Evolutionary conservation across 2,329 filamentous ascomycete genomes (phyloP), one percentile per base, ranked within the genome.

Genomic region (Microcyclospora pomicola): DNA sequence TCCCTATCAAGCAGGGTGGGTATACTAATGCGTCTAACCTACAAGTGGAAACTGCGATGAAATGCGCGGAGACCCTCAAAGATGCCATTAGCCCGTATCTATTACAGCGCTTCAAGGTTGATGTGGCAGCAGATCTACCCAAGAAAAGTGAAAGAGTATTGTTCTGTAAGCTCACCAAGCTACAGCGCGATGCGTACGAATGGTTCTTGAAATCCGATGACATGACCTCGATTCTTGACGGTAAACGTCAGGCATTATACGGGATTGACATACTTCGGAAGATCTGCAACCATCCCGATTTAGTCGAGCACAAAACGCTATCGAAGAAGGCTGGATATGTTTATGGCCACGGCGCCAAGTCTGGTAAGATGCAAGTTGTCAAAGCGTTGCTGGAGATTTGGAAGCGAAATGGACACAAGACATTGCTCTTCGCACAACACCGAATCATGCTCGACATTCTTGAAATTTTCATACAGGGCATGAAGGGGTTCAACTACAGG

Each of bases 121-220:
- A 98, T 58, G 91, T 98, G 11, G 88, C 91, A 4, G 76, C 87
- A 6, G 88, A 96, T 58, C 66, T 98, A 10, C 91, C 91, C 0
- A 84, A 93, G 59, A 98, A 98, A 68, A 93, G 79, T 36, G 91
- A 98, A 56, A 84, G 93, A 49, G 91, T 98, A 0, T 67, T 98
- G 2, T 96, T 98, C 59, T 96, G 91, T 64, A 93, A 92, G 56
- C 66, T 98, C 43, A 93, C 87, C 0, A 72, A 72, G 37, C 64
- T 78, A 11, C 91, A 98, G 56, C 73, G 82, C 35, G 71, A 80
- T 27, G 79, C 80, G 1, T 98, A 98, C 49, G 74, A 86, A 54
- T 67, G 71, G 5, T 96, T 94, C 49, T 66, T 96, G 2, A 68
- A 68, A 13, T 95, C 87, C 0, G 76, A 82, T 31, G 86, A 94